Evolutionary conservation across 2,329 filamentous ascomycete species (phyloP).

Genomic region (Xylariaceae sp.): DNA sequence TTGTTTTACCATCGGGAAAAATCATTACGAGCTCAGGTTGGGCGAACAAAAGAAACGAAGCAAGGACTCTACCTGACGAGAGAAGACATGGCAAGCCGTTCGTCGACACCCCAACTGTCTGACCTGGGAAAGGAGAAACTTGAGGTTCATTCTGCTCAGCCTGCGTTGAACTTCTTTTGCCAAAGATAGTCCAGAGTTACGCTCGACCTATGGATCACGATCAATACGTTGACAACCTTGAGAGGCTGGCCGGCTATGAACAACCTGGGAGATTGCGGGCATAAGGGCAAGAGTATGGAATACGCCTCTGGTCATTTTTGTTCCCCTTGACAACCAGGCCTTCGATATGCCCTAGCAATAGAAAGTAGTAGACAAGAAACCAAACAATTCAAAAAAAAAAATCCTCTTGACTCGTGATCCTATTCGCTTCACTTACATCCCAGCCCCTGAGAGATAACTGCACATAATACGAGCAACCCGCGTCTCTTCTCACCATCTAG

Average conservation of each 20-base stretch:
- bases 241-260: constrained; percentile 1
- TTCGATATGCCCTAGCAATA: neutral
- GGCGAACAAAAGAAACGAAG: neutral
- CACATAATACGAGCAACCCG: neutral
- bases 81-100: constrained; percentile 1
- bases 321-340: neutral
- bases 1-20: constrained; percentile 11
- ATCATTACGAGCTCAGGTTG: constrained; percentile 3
- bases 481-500: neutral
- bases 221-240: constrained; percentile 9
- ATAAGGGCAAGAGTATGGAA: constrained; percentile 16
- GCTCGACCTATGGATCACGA: constrained; percentile 10
- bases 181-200: neutral
- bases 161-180: constrained; percentile 3
- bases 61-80: constrained; percentile 2
- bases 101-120: constrained; percentile 1
- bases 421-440: neutral
- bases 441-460: neutral
- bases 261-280: constrained; percentile 1
- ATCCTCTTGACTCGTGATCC: constrained; percentile 2
- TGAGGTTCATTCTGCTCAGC: constrained; percentile 6
- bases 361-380: constrained; percentile 12
- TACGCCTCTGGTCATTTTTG: constrained; percentile 14
- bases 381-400: constrained; percentile 7
- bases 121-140: neutral